Evolutionary conservation across 306 rosid species (phyloP).

Genomic region (Glycyrrhiza uralensis): DNA sequence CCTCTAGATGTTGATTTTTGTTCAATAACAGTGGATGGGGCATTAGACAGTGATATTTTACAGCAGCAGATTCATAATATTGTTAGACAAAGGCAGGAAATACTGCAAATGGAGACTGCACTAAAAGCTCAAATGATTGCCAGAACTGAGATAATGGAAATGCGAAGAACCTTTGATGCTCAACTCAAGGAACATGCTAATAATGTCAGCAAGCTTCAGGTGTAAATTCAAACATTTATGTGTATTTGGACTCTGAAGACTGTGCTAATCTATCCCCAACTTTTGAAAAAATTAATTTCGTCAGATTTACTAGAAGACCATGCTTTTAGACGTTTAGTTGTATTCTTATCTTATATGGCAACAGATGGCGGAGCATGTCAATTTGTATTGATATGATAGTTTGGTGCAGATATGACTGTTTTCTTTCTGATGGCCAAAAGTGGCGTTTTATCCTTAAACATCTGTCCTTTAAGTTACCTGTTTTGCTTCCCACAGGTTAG

Average conservation of each 20-base stretch:
- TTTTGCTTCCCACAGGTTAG: not conserved
- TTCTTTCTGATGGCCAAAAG: not conserved
- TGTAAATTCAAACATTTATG: slow-evolving; percentile 19
- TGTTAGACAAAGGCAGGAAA: slow-evolving; percentile 76
- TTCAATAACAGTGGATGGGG: slow-evolving; percentile 78
- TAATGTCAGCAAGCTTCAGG: slow-evolving; percentile 74
- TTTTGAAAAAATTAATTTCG: not conserved
- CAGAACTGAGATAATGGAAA: slow-evolving; percentile 69
- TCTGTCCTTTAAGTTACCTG: slow-evolving; percentile 5
- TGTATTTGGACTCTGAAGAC: not conserved
- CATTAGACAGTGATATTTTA: slow-evolving; percentile 60
- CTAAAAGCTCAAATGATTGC: slow-evolving; percentile 85
- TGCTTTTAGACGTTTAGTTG: not conserved
- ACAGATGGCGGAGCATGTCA: not conserved
- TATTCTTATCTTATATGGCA: not conserved
- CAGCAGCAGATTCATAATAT: slow-evolving; percentile 62
- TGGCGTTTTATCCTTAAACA: not conserved
- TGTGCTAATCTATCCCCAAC: not conserved
- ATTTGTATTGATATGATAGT: not conserved
- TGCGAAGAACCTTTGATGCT: slow-evolving; percentile 66
- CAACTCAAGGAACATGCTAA: slow-evolving; percentile 78
- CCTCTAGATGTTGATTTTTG: slow-evolving; percentile 82
- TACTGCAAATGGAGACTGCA: slow-evolving; percentile 74
- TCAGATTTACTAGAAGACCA: not conserved
- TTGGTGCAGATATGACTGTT: not conserved